phyloP scores from a whole-genome alignment of 2,329 filamentous ascomycete genomes.

The Hypoxylon sp. region DNA sequence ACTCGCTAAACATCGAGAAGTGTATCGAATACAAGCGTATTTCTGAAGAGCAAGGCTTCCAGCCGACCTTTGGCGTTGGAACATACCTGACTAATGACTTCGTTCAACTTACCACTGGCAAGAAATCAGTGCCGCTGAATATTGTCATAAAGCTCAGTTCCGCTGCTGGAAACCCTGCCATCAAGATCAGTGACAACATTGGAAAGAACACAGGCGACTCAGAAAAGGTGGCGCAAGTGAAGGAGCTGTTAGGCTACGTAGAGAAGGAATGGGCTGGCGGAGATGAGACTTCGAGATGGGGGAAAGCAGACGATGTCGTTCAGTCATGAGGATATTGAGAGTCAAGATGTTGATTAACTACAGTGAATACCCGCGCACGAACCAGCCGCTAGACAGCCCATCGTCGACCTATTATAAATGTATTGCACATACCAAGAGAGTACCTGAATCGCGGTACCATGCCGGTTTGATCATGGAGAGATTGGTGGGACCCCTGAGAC shows the following conservation, averaged over 20 bases:
- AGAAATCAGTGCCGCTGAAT: constrained; percentile 92
- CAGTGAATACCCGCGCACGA: constrained; percentile 4
- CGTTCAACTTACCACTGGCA: constrained; percentile 76
- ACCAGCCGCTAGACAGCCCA: constrained; percentile 12
- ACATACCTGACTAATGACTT: constrained; percentile 98
- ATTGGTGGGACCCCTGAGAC: constrained; percentile 16
- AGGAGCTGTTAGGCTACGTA: constrained; percentile 86
- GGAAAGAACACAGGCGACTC: constrained; percentile 95
- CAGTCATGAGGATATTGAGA: constrained; percentile 19
- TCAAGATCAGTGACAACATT: constrained; percentile 94
- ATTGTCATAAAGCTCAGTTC: constrained; percentile 98
- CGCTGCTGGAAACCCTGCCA: constrained; percentile 82
- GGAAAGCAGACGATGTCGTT: constrained; percentile 58
- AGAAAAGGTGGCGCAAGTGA: constrained; percentile 83
- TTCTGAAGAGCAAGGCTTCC: constrained; percentile 84
- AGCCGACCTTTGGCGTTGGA: constrained; percentile 91
- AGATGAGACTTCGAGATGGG: constrained; percentile 89
- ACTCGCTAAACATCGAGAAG: constrained; percentile 91
- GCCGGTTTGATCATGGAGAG: constrained; percentile 9
- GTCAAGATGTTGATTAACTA: constrained; percentile 4
- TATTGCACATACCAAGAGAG: constrained; percentile 12
- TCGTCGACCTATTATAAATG: constrained; percentile 6
- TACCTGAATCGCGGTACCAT: constrained; percentile 27
- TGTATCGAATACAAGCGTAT: constrained; percentile 92
- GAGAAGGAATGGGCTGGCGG: constrained; percentile 88